Percentiles rank a stretch among this genome's conserved stretches.
Conservation (phyloP, 106 monocot genomes). For the Platanthera zijinensis region DNA sequence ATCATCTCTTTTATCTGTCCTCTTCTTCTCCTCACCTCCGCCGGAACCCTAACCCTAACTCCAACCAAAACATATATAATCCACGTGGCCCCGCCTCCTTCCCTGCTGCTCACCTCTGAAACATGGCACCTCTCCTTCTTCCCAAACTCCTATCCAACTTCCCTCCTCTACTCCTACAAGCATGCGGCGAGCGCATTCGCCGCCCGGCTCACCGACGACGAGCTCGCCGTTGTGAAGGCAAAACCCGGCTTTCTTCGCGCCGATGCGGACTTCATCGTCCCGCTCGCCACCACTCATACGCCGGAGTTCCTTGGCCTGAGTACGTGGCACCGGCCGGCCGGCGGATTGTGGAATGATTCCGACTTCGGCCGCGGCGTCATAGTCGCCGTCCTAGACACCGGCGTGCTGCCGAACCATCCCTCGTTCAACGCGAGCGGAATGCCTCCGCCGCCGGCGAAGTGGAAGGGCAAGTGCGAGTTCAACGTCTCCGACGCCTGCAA, state of each 20-base stretch:
- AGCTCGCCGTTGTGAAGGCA: slow-evolving; percentile 2
- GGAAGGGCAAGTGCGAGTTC: slow-evolving; percentile 24
- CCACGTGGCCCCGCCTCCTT: slow-evolving; percentile 3
- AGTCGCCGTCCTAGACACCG: slow-evolving; percentile 34
- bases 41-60: not conserved
- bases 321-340: not conserved
- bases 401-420: slow-evolving; percentile 24
- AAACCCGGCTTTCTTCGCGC: slow-evolving; percentile 15
- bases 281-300: slow-evolving; percentile 29
- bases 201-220: slow-evolving; percentile 9
- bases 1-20: not conserved
- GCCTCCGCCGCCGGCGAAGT: slow-evolving; percentile 29
- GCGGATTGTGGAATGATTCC: slow-evolving; percentile 5
- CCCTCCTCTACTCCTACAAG: slow-evolving; percentile 10
- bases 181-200: slow-evolving; percentile 16
- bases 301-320: slow-evolving; percentile 28
- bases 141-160: not conserved
- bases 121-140: slow-evolving; percentile 19
- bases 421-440: slow-evolving; percentile 31
- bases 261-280: not conserved
- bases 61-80: slow-evolving; percentile 15
- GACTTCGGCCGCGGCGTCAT: slow-evolving; percentile 14
- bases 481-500: slow-evolving; percentile 17
- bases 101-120: not conserved
- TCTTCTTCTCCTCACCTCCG: not conserved